Evolutionary conservation across 208 protist genomes (phyloP), one percentile per base, ranked within the genome.

Genomic region (Trypanosoma brucei): DNA sequence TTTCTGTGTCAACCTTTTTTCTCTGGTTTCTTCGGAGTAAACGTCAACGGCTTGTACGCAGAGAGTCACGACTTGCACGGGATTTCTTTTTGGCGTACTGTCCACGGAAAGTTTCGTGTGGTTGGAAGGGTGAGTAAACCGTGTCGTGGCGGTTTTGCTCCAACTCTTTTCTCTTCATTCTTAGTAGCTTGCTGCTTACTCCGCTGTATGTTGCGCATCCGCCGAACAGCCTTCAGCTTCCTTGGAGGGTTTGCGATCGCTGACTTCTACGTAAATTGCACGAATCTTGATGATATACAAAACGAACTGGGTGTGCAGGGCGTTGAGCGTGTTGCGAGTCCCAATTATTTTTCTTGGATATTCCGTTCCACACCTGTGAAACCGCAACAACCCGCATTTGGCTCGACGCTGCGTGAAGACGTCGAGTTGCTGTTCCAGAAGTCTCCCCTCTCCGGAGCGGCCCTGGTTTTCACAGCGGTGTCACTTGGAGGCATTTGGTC

Each of bases 401-500:
- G 11, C 9, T 45, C 56, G 33, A 39, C 31, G 9, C 60, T 90
- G 38, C 49, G 58, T 14, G 68, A 84, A 42, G 83, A 90, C 60
- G 61, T 84, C 22, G 69, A 74, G 45, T n/a, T n/a, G 3, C 22
- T 75, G 7, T 42, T 75, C n/a, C 40, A 56, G 13, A 56, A 45
- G 2, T 69, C 88, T 67, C 60, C 33, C 31, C 57, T 55, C 8
- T 3, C 65, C 13, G 55, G 66, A 8, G 48, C 68, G 1, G 36
- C 52, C 3, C 30, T 72, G 7, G 49, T 81, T 8, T 52, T 54
- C 8, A 13, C 62, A 4, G 30, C 81, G 4, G 44, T 92, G 9
- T 65, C 71, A 1, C 83, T 67, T 54, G 85, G 85, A 8, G 82
- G 85, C 52, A 33, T 72, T 4, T 73, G 68, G 36, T 70, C 81